Evolutionary conservation across 2,329 filamentous ascomycete genomes (phyloP).

Genomic region (Tolypocladium ophioglossoides): DNA sequence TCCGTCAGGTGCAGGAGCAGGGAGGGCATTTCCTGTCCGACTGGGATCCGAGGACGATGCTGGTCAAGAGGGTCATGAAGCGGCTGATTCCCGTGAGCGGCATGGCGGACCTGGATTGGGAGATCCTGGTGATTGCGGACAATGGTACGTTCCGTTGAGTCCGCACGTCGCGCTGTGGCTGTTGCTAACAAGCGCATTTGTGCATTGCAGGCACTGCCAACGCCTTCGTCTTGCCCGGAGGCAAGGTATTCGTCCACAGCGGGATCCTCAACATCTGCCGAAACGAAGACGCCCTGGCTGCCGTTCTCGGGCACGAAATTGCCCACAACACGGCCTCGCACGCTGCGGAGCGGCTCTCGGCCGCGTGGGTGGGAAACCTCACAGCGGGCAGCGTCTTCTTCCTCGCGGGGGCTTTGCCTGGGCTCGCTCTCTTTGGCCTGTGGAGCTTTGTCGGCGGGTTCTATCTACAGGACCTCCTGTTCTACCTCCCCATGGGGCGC

Average conservation of each 20-base stretch:
- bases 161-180: neutral
- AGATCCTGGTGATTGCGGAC: conserved; percentile 65
- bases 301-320: conserved; percentile 71
- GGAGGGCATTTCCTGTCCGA: conserved; percentile 45
- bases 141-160: conserved; percentile 24
- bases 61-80: conserved; percentile 55
- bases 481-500: conserved; percentile 56
- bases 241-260: conserved; percentile 71
- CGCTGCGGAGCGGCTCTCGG: conserved; percentile 50
- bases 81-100: conserved; percentile 58
- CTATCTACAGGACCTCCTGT: conserved; percentile 48
- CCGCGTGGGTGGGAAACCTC: conserved; percentile 40
- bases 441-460: conserved; percentile 33
- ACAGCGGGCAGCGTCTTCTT: conserved; percentile 39
- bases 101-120: conserved; percentile 50
- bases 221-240: conserved; percentile 68
- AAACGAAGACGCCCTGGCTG: conserved; percentile 59
- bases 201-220: conserved; percentile 42
- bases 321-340: conserved; percentile 66
- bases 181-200: neutral
- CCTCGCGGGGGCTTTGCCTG: conserved; percentile 32
- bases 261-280: conserved; percentile 59
- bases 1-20: conserved; percentile 41
- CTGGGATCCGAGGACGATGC: conserved; percentile 42
- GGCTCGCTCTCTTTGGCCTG: conserved; percentile 25